phyloP scores from a whole-genome alignment of 352 stramenopile species.

The Pelagophyceae sp. region DNA sequence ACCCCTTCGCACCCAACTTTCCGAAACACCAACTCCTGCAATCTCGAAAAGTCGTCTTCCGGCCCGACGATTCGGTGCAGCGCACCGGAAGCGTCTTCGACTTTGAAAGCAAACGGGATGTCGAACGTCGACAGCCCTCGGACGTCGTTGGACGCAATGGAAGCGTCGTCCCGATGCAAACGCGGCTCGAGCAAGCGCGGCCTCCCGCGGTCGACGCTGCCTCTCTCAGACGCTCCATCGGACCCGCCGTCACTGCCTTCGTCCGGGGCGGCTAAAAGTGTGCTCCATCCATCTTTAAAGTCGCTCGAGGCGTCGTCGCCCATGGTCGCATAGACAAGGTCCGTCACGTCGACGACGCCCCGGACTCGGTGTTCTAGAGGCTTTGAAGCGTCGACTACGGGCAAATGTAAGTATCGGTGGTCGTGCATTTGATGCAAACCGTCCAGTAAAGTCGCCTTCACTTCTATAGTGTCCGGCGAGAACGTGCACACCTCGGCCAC shows the following conservation, averaged over 20 bases:
- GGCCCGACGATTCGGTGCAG: not conserved
- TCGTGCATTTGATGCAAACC: constrained; percentile 95
- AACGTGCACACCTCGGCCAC: constrained; percentile 92
- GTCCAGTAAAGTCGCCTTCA: constrained; percentile 83
- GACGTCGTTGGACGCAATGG: not conserved
- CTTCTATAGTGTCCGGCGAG: constrained; percentile 81
- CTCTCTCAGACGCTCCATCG: not conserved
- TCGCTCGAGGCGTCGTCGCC: constrained; percentile 39
- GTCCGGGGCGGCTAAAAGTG: not conserved
- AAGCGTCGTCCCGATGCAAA: not conserved
- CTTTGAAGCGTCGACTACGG: constrained; percentile 83
- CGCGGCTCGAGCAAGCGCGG: not conserved
- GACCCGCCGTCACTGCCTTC: not conserved
- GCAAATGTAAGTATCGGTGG: constrained; percentile 91
- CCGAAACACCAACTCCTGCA: not conserved
- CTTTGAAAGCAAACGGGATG: not conserved
- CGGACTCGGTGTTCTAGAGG: constrained; percentile 76
- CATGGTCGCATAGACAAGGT: constrained; percentile 69
- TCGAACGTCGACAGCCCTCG: not conserved
- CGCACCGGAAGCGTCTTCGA: not conserved
- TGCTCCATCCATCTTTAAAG: not conserved
- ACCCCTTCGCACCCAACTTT: not conserved
- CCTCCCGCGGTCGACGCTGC: not conserved
- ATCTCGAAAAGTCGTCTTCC: not conserved
- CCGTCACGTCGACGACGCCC: constrained; percentile 88